Percentiles rank a stretch among this genome's conserved stretches.
phyloP scores from a whole-genome alignment of 1,284 basidiomycete genomes.

The Irpex sp. region DNA sequence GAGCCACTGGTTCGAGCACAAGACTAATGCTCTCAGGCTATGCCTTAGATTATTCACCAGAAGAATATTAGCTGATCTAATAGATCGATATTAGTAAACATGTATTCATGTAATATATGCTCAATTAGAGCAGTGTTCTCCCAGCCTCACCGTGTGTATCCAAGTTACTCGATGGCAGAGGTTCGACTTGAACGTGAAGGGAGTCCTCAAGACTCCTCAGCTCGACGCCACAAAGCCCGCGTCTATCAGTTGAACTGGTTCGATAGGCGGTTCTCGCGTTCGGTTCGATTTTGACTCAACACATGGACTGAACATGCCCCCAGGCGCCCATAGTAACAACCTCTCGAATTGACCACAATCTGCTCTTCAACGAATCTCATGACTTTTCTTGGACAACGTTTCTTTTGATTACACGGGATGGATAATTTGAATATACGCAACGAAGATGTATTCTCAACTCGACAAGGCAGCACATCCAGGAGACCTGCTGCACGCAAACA shows the following conservation, averaged over 20 bases:
- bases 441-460: background rate
- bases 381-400: background rate
- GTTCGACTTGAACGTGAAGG: too few species aligned
- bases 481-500: background rate
- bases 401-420: background rate
- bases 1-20: conserved; percentile 39
- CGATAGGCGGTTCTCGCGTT: background rate
- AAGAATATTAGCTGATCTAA: too few species aligned
- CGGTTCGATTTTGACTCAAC: background rate
- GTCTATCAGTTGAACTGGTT: background rate
- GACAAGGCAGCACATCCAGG: background rate
- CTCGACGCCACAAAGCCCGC: background rate
- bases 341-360: background rate
- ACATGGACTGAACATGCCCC: background rate
- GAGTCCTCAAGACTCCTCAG: too few species aligned
- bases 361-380: background rate
- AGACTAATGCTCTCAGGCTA: conserved; percentile 10
- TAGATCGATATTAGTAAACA: too few species aligned
- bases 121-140: too few species aligned
- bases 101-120: too few species aligned
- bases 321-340: background rate
- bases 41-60: too few species aligned
- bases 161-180: too few species aligned
- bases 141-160: too few species aligned
- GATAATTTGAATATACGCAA: background rate